Conservation (phyloP, 345 rosid genomes). For the Mercurialis annua region DNA sequence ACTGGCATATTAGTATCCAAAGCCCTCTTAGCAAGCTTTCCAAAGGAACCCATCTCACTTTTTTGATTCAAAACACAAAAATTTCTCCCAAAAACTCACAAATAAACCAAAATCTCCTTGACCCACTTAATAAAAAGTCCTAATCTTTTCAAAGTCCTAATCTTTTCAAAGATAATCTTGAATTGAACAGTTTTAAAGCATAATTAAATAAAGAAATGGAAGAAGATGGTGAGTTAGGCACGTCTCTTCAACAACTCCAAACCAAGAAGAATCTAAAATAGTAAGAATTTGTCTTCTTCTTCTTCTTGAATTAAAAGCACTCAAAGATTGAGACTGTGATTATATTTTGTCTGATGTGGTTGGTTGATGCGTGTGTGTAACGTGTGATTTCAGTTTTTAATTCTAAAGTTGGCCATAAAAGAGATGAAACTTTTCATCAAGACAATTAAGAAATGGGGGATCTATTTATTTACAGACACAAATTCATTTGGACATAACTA, state of each 20-base stretch:
- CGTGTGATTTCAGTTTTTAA: too few species aligned
- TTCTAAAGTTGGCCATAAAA: too few species aligned
- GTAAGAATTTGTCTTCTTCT: too few species aligned
- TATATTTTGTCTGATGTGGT: too few species aligned
- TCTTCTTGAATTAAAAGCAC: too few species aligned
- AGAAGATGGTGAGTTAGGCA: not conserved
- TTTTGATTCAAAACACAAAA: conserved; percentile 12
- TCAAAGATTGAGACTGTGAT: too few species aligned
- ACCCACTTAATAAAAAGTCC: conserved; percentile 3
- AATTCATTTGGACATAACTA: too few species aligned
- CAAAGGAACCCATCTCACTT: conserved; percentile 68
- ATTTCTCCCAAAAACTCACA: conserved; percentile 3
- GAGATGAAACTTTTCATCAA: too few species aligned
- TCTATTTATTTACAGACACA: too few species aligned
- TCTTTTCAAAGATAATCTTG: not conserved
- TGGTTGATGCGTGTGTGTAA: too few species aligned
- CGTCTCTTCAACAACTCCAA: conserved; percentile 12
- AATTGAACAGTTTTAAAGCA: not conserved
- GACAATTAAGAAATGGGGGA: too few species aligned
- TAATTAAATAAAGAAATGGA: not conserved
- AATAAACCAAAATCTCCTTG: not conserved
- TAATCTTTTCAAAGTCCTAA: too few species aligned
- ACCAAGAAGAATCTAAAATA: not conserved
- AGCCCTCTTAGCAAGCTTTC: conserved; percentile 77
- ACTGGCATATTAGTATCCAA: conserved; percentile 78